These are phyloP conservation scores for Leccinum uliginosum DNA, from an alignment of 768 basidiomycete genomes.

Conservation along the genomic window DNA sequence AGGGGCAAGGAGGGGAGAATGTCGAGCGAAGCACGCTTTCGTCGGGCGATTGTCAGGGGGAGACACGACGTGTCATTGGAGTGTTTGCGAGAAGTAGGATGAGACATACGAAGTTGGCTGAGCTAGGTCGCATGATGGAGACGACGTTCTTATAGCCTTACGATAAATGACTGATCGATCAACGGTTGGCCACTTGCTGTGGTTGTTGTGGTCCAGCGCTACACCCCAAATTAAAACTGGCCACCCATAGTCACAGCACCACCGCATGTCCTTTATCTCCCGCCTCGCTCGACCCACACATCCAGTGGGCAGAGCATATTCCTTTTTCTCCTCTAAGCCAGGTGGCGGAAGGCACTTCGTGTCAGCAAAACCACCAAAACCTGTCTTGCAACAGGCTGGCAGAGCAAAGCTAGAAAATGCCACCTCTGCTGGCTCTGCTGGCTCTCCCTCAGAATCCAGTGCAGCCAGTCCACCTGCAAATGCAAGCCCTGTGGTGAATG, in stretches of 20 bases:
- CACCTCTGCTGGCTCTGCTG: conserved; percentile 30
- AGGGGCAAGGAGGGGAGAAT: conserved; percentile 35
- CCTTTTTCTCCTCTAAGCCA: conserved; percentile 74
- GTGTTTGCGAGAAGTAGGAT: not conserved
- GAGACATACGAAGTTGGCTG: conserved; percentile 7
- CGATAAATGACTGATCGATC: no score
- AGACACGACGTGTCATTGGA: not conserved
- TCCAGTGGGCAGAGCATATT: conserved; percentile 56
- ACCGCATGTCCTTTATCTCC: conserved; percentile 46
- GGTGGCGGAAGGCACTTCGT: conserved; percentile 75
- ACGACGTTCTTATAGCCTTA: not conserved
- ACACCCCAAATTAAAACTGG: not conserved
- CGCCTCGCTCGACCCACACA: conserved; percentile 47
- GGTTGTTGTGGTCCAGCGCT: not conserved
- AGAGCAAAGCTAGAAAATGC: conserved; percentile 39
- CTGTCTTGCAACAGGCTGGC: conserved; percentile 33
- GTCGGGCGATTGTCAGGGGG: not conserved
- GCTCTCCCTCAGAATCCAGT: conserved; percentile 27
- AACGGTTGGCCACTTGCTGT: not conserved
- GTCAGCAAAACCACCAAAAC: conserved; percentile 61
- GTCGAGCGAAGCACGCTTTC: conserved; percentile 17
- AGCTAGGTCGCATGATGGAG: not conserved
- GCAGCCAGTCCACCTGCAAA: conserved; percentile 13
- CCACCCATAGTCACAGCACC: not conserved
- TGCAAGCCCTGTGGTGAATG: conserved; percentile 11